Conservation (phyloP, 2,329 filamentous ascomycete genomes). For the Hymenoscyphus repandus region DNA sequence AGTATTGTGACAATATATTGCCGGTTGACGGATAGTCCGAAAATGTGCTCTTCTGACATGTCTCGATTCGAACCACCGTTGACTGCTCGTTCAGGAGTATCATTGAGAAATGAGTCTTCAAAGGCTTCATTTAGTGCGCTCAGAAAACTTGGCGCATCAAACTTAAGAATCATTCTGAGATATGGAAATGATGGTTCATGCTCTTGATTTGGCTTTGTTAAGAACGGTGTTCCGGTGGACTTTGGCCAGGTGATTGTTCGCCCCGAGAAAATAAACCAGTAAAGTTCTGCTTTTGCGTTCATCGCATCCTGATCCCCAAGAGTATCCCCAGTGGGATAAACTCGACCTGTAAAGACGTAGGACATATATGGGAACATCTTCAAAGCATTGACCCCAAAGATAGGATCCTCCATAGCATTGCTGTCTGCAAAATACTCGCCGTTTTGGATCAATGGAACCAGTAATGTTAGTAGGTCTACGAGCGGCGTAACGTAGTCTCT, state of each 20-base stretch:
- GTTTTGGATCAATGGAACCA: constrained; percentile 53
- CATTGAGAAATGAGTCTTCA: constrained; percentile 89
- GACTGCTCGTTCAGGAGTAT: constrained; percentile 58
- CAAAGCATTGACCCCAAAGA: constrained; percentile 65
- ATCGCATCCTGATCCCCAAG: constrained; percentile 69
- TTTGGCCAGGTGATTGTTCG: constrained; percentile 71
- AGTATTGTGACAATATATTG: constrained; percentile 92
- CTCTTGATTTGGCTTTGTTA: constrained; percentile 50
- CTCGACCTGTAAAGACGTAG: constrained; percentile 79
- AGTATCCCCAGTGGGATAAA: constrained; percentile 80
- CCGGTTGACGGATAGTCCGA: constrained; percentile 70
- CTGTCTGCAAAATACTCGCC: constrained; percentile 47
- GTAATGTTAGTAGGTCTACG: constrained; percentile 72
- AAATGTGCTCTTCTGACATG: constrained; percentile 59
- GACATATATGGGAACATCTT: constrained; percentile 96
- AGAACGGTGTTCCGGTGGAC: constrained; percentile 53
- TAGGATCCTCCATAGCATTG: constrained; percentile 53
- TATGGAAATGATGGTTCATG: constrained; percentile 78
- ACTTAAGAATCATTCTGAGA: constrained; percentile 75
- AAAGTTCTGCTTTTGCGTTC: constrained; percentile 80
- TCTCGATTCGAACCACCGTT: constrained; percentile 46
- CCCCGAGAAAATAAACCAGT: constrained; percentile 90
- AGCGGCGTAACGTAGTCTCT: constrained; percentile 87
- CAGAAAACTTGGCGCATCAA: constrained; percentile 86
- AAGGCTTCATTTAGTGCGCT: constrained; percentile 97